Conservation (phyloP, 2,329 filamentous ascomycete genomes). For the Calonectria ilicicola region DNA sequence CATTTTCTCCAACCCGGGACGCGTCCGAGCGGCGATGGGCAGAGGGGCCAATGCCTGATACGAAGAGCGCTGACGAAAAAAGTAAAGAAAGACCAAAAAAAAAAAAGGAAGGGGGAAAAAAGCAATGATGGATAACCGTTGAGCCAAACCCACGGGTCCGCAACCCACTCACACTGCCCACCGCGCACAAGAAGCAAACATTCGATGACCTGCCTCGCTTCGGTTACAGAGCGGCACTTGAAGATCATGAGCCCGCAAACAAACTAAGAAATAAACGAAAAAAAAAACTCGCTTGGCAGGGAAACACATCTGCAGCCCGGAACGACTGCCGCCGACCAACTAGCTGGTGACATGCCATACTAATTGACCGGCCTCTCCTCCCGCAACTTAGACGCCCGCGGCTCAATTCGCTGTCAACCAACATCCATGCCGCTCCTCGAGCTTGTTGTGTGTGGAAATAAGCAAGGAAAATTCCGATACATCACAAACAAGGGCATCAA, state of each 20-base stretch:
- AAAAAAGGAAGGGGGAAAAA: not conserved
- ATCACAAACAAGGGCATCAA: not conserved
- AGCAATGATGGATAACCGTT: slow-evolving; percentile 8
- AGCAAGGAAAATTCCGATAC: not conserved
- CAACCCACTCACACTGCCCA: not conserved
- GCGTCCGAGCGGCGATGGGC: slow-evolving; percentile 7
- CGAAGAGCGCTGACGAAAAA: not conserved
- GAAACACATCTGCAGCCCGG: not conserved
- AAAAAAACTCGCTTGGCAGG: not conserved
- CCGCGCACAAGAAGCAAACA: not conserved
- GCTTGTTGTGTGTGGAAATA: not conserved
- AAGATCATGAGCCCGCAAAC: not conserved
- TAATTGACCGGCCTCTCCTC: not conserved
- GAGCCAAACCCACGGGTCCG: not conserved
- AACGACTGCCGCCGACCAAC: not conserved
- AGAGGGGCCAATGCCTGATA: not conserved
- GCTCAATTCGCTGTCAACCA: not conserved
- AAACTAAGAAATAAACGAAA: not conserved
- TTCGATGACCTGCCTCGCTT: not conserved
- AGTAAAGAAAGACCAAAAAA: not conserved
- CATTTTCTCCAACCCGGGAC: slow-evolving; percentile 9
- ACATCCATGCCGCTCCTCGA: not conserved
- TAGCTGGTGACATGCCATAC: not conserved
- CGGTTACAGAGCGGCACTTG: not conserved
- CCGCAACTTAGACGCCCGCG: not conserved